Evolutionary conservation across 176 grass and related monocot genomes (phyloP), one percentile per base, ranked within the genome.

Genomic region (Musa itinerans): DNA sequence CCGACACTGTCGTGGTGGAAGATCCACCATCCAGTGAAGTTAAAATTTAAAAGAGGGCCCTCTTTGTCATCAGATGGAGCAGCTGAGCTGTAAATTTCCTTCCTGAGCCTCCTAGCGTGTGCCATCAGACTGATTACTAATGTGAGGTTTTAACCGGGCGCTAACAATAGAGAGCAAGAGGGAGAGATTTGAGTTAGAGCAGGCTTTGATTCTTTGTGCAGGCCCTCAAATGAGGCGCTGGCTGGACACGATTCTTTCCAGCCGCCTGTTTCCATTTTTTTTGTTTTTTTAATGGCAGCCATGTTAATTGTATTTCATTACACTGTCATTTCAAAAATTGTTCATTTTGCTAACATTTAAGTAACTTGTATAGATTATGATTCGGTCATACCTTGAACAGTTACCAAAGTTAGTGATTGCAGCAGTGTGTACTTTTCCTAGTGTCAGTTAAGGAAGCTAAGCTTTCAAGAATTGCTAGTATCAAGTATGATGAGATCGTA

Each of bases 1-100:
- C 2, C 15, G 63, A 78, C 1, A 23, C 7, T 11, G 3, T 17
- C 0, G 17, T 1, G 57, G 54, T 23, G 12, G 34, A 34, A 34
- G 34, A 34, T 34, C 16, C 74, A 14, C 22, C 52, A 12, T 68
- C 50, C 50, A 55, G 7, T 2, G 63, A 78, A 3, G 63, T 29
- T 29, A 50, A 90, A 89, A 87, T 79, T 92, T 74, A 79, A 29
- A 27, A 27, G 75, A 89, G 79, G 86, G 49, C 85, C 90, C 11
- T 84, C 85, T 24, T 84, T 89, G 69, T 73, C 84, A 20, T 73
- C 84, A 20, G 82, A 73, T 4, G 20, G 65, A 63, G 63, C 76
- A 81, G 74, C 51, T 73, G 78, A 54, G 23, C 81, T 81, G 72
- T 81, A 90, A 61, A 83, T 86, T 82, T 56, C 81, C 72, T 81